Conservation (phyloP, 441 rosid genomes). For the Erodium chrysanthum region DNA sequence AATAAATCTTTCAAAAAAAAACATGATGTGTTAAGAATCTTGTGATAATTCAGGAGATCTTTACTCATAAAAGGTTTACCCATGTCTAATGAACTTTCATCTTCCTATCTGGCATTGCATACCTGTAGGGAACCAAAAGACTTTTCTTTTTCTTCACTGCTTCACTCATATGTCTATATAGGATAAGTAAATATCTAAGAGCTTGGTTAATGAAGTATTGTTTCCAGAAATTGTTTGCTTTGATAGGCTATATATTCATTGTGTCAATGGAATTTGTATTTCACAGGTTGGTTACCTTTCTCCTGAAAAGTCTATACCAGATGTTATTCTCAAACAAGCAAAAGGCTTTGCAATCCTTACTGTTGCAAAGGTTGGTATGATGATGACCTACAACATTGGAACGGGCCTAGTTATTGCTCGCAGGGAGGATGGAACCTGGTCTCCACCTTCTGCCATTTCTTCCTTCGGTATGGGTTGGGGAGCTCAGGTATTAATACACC, state of each 20-base stretch:
- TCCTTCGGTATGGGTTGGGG: slow-evolving; percentile 96
- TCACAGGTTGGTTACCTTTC: slow-evolving; percentile 59
- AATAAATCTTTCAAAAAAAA: not conserved
- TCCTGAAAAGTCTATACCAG: slow-evolving; percentile 83
- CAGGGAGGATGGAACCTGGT: slow-evolving; percentile 85
- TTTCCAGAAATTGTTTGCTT: not conserved
- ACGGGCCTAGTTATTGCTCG: slow-evolving; percentile 86
- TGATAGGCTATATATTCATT: not conserved
- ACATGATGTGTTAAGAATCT: not conserved
- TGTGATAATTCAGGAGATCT: not conserved
- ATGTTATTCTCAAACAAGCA: slow-evolving; percentile 61
- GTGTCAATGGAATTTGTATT: not conserved
- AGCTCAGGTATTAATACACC: slow-evolving; percentile 56
- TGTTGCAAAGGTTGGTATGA: slow-evolving; percentile 72
- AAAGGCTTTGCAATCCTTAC: slow-evolving; percentile 90
- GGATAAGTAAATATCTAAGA: not conserved
- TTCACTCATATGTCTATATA: not conserved
- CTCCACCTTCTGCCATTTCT: slow-evolving; percentile 90
- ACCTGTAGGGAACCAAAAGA: not conserved
- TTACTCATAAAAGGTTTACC: not conserved
- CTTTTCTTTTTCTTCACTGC: not conserved
- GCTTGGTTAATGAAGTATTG: not conserved
- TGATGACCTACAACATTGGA: slow-evolving; percentile 91
- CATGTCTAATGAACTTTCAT: not conserved
- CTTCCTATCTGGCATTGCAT: not conserved